A percentile compares a stretch with the other conserved stretches of the same genome.
phyloP scores from a whole-genome alignment of 2,329 filamentous ascomycete species.

The Aspergillus pseudoterreus region DNA sequence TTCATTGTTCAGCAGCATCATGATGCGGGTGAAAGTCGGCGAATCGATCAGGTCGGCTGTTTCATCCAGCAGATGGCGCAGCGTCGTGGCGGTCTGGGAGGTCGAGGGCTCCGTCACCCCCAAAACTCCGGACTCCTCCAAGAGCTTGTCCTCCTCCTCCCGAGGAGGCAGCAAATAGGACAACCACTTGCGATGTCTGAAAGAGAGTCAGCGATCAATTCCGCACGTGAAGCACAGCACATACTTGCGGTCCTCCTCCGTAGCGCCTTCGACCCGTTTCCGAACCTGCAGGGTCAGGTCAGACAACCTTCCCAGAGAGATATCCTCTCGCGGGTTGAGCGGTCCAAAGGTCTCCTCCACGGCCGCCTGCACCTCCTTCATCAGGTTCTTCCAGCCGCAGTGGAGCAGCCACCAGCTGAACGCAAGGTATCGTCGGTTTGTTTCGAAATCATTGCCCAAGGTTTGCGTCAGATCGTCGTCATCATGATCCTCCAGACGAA shows the following conservation, averaged over 20 bases:
- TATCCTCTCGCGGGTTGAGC: conserved; percentile 81
- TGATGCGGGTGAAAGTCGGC: conserved; percentile 80
- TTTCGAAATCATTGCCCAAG: conserved; percentile 92
- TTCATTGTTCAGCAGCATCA: conserved; percentile 80
- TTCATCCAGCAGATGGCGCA: conserved; percentile 87
- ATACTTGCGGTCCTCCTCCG: conserved; percentile 59
- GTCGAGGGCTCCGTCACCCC: conserved; percentile 36
- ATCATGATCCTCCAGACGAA: conserved; percentile 88
- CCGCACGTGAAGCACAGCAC: conserved; percentile 13
- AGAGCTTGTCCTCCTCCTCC: conserved; percentile 76
- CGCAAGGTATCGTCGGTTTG: conserved; percentile 88
- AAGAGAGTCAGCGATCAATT: conserved; percentile 18
- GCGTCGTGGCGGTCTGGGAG: conserved; percentile 43
- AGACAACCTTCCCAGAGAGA: conserved; percentile 75
- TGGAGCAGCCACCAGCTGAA: conserved; percentile 99
- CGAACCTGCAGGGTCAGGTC: conserved; percentile 79
- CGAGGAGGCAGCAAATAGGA: conserved; percentile 74
- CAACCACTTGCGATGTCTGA: conserved; percentile 67
- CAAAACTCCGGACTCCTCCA: conserved; percentile 77
- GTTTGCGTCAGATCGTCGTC: conserved; percentile 85
- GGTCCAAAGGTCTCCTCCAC: conserved; percentile 87
- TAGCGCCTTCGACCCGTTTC: conserved; percentile 75
- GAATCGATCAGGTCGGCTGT: conserved; percentile 95
- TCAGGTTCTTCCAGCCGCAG: conserved; percentile 78
- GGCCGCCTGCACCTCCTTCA: conserved; percentile 75